Conservation (phyloP, 2,329 filamentous ascomycete genomes). For the Phaeosphaeriaceae sp. region DNA sequence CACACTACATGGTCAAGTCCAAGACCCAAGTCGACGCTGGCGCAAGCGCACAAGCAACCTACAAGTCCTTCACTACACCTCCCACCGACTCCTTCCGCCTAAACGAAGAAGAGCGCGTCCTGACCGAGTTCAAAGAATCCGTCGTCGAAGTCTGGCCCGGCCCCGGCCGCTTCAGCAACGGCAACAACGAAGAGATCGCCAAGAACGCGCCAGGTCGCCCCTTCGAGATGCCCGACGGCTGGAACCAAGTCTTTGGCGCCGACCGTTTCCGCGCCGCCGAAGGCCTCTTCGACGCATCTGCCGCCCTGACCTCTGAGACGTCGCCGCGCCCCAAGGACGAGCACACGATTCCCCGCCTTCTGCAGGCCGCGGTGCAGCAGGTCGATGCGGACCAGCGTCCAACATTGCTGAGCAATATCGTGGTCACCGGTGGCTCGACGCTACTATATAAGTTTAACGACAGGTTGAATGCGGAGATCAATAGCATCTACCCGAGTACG, state of each 20-base stretch:
- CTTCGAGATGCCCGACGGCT: constrained; percentile 97
- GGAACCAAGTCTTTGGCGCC: constrained; percentile 91
- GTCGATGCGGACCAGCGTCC: constrained; percentile 90
- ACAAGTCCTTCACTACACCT: constrained; percentile 70
- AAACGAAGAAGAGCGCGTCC: constrained; percentile 88
- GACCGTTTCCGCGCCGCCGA: constrained; percentile 88
- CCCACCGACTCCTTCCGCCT: constrained; percentile 75
- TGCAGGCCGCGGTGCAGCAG: constrained; percentile 76
- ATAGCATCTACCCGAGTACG: constrained; percentile 80
- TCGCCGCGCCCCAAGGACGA: constrained; percentile 67
- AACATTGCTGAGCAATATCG: constrained; percentile 84
- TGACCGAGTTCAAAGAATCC: constrained; percentile 97
- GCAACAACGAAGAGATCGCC: constrained; percentile 76
- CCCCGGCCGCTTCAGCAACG: constrained; percentile 68
- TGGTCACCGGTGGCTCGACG: constrained; percentile 88
- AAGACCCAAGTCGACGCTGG: constrained; percentile 91
- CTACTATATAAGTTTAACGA: constrained; percentile 93
- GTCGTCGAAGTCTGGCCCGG: constrained; percentile 94
- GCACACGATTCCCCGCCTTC: constrained; percentile 83
- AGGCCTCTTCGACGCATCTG: constrained; percentile 87
- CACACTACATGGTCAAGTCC: constrained; percentile 85
- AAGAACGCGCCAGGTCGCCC: constrained; percentile 78
- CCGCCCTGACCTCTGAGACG: constrained; percentile 65
- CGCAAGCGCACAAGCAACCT: constrained; percentile 76
- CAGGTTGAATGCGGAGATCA: constrained; percentile 84